These are phyloP conservation scores for Odonthalia washingtoniensis DNA, from an alignment of 31 red algal genomes.

Conservation along the genomic window DNA sequence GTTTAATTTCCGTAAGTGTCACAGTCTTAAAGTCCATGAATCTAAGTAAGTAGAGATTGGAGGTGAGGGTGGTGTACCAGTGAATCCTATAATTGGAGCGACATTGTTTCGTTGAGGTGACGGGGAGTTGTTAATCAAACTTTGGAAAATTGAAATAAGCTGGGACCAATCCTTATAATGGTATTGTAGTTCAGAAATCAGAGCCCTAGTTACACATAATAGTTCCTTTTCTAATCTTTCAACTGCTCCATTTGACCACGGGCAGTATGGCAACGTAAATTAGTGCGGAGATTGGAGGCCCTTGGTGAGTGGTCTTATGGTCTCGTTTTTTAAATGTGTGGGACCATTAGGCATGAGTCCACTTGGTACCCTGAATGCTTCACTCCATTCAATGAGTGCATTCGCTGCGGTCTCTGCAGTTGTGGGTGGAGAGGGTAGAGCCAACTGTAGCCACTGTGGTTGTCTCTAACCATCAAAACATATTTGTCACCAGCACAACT, in stretches of 20 bases:
- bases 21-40: neutral
- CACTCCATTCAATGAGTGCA: slow-evolving; percentile 3
- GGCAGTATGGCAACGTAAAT: neutral
- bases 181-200: neutral
- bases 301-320: neutral
- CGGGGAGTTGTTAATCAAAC: neutral
- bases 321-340: slow-evolving; percentile 10
- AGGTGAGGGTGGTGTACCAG: neutral
- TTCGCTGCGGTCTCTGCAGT: neutral
- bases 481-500: slow-evolving; percentile 10
- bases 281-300: neutral
- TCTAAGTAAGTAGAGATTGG: slow-evolving; percentile 12
- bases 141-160: neutral
- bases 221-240: slow-evolving; percentile 1
- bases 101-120: slow-evolving; percentile 7
- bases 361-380: neutral
- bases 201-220: neutral
- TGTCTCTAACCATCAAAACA: neutral
- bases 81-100: slow-evolving; percentile 28
- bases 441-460: slow-evolving; percentile 12
- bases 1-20: slow-evolving; percentile 2
- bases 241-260: slow-evolving; percentile 27
- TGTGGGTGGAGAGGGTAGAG: neutral
- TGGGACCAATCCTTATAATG: neutral
- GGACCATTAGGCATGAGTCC: neutral